Conservation (phyloP, 306 rosid species). For the Cucurbita argyrosperma region DNA sequence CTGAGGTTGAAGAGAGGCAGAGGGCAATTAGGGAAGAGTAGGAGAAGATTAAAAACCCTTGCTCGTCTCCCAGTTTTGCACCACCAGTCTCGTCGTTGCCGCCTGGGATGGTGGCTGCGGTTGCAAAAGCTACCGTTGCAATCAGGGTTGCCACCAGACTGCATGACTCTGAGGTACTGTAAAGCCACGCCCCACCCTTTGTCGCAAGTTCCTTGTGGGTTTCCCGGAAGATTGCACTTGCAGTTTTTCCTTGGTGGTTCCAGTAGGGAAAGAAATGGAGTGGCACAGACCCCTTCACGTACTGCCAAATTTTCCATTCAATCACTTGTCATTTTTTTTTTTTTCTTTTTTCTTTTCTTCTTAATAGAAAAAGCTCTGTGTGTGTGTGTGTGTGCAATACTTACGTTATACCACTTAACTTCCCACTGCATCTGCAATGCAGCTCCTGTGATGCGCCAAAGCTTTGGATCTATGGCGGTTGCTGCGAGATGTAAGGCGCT, state of each 20-base stretch:
- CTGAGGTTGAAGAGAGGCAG: slow-evolving; percentile 27
- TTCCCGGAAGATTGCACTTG: slow-evolving; percentile 11
- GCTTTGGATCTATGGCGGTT: slow-evolving; percentile 5
- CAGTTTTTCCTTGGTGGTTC: background rate
- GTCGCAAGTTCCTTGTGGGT: background rate
- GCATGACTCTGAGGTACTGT: slow-evolving; percentile 24
- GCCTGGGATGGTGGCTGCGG: slow-evolving; percentile 3
- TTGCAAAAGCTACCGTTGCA: slow-evolving; percentile 19
- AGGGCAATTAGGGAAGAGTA: slow-evolving; percentile 21
- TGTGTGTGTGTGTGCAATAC: too few relatives aligned
- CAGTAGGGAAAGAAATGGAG: background rate
- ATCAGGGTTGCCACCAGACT: slow-evolving; percentile 22
- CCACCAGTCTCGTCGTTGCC: background rate
- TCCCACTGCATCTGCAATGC: slow-evolving; percentile 63
- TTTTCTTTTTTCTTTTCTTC: too few relatives aligned
- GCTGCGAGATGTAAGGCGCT: slow-evolving; percentile 54
- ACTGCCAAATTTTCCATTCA: background rate
- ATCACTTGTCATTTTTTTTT: too few relatives aligned
- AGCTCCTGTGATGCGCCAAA: slow-evolving; percentile 35
- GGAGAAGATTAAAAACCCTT: slow-evolving; percentile 18
- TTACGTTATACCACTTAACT: slow-evolving; percentile 37
- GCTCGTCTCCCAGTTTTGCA: background rate
- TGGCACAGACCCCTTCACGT: slow-evolving; percentile 11
- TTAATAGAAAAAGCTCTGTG: too few relatives aligned
- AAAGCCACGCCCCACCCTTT: slow-evolving; percentile 12